A percentile compares a stretch with the other conserved stretches of the same genome.
Evolutionary conservation across 2,329 filamentous ascomycete genomes (phyloP).

Genomic region (Pyrenochaeta sp.): DNA sequence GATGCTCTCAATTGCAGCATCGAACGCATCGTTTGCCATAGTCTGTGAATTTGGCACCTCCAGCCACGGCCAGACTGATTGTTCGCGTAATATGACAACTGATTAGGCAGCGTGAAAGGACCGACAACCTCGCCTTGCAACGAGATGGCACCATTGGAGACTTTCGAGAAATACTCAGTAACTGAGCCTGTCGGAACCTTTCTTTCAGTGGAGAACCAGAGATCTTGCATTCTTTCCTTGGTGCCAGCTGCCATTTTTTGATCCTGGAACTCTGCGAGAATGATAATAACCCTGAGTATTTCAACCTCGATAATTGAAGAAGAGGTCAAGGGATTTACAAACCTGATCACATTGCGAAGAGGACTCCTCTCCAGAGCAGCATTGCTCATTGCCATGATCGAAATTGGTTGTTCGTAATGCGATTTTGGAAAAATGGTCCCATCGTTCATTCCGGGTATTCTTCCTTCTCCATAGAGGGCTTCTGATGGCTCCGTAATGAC

Average conservation of each 20-base stretch:
- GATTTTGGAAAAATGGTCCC: constrained; percentile 30
- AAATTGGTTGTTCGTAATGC: constrained; percentile 21
- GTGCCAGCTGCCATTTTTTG: constrained; percentile 22
- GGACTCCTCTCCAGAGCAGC: constrained; percentile 28
- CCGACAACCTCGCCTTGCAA: constrained; percentile 34
- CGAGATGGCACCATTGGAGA: constrained; percentile 26
- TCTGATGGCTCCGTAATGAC: background rate
- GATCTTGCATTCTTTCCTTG: constrained; percentile 26
- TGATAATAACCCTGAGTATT: constrained; percentile 21
- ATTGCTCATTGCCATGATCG: constrained; percentile 22
- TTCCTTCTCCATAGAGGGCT: constrained; percentile 4
- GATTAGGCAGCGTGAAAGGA: constrained; percentile 26
- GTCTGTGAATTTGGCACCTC: constrained; percentile 27
- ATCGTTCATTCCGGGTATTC: constrained; percentile 29
- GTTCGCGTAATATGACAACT: constrained; percentile 32
- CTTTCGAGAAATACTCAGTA: constrained; percentile 32
- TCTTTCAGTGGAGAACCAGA: constrained; percentile 31
- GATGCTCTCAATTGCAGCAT: constrained; percentile 11
- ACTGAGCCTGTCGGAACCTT: constrained; percentile 33
- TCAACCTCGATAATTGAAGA: background rate
- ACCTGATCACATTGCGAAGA: constrained; percentile 25
- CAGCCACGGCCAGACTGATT: constrained; percentile 17
- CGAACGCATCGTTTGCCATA: constrained; percentile 30
- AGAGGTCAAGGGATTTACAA: background rate
- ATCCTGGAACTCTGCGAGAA: constrained; percentile 34